Conservation (phyloP, 2,329 filamentous ascomycete genomes). For the Fusarium cicatricum region DNA sequence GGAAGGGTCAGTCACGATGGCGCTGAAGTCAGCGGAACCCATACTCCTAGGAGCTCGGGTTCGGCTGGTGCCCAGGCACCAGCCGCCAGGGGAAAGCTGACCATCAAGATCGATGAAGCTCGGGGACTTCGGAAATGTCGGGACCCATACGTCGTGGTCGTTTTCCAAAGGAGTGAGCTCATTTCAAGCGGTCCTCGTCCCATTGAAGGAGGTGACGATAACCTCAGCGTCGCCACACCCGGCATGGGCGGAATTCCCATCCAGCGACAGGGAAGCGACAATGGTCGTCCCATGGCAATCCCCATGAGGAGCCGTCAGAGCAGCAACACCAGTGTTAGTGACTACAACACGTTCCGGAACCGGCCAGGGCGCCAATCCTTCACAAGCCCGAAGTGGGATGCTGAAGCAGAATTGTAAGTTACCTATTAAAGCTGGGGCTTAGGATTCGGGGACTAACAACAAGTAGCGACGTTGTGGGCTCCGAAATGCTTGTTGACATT, state of each 20-base stretch:
- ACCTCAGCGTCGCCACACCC: slow-evolving; percentile 56
- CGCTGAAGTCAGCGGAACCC: slow-evolving; percentile 59
- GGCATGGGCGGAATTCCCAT: slow-evolving; percentile 64
- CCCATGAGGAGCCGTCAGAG: slow-evolving; percentile 97
- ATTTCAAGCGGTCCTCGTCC: slow-evolving; percentile 86
- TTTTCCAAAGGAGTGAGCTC: slow-evolving; percentile 96
- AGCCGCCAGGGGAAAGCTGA: slow-evolving; percentile 84
- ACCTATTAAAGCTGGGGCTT: no score
- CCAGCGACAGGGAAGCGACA: slow-evolving; percentile 79
- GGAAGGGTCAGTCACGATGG: slow-evolving; percentile 52
- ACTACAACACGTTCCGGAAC: slow-evolving; percentile 68
- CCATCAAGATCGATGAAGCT: slow-evolving; percentile 87
- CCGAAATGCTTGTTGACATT: slow-evolving; percentile 88
- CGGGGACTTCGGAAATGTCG: slow-evolving; percentile 81
- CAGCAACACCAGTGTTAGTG: slow-evolving; percentile 86
- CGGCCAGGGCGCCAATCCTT: slow-evolving; percentile 65
- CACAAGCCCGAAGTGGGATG: slow-evolving; percentile 93
- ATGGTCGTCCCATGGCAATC: slow-evolving; percentile 86
- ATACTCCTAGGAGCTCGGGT: slow-evolving; percentile 56
- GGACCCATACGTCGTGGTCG: slow-evolving; percentile 94
- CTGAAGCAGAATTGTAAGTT: slow-evolving; percentile 90
- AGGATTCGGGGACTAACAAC: slow-evolving; percentile 18
- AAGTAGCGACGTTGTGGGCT: slow-evolving; percentile 88
- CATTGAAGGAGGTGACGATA: slow-evolving; percentile 57
- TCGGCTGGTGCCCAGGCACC: slow-evolving; percentile 69